Evolutionary conservation across 2,329 filamentous ascomycete genomes (phyloP).

Genomic region (Cladosporium halotolerans): DNA sequence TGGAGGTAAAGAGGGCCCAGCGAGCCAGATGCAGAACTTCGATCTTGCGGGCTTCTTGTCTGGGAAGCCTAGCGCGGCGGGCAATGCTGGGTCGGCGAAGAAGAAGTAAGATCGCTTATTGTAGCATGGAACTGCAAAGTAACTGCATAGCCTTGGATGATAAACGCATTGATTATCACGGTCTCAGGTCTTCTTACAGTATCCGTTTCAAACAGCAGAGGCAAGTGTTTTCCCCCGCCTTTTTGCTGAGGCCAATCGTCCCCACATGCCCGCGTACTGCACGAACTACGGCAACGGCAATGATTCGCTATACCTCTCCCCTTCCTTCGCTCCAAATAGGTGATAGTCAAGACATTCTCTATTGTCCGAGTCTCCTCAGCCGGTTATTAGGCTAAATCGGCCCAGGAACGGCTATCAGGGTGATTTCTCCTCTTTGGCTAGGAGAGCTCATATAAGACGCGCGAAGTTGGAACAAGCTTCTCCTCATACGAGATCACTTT

Average conservation of each 20-base stretch:
- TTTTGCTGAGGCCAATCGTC: no score
- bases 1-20: slow-evolving; percentile 34
- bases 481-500: not conserved
- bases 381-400: slow-evolving; percentile 6
- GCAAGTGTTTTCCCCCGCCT: no score
- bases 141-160: no score
- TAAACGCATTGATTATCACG: no score
- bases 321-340: no score
- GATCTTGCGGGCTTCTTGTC: slow-evolving; percentile 65
- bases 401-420: not conserved
- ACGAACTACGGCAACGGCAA: no score
- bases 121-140: no score
- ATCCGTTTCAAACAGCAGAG: no score
- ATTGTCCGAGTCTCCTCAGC: not conserved
- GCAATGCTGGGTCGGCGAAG: not conserved
- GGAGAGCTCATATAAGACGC: not conserved
- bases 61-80: slow-evolving; percentile 35
- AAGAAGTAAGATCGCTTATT: not conserved
- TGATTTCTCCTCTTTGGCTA: not conserved
- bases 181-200: no score
- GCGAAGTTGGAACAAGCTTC: not conserved
- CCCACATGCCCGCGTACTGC: no score
- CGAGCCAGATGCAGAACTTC: slow-evolving; percentile 54
- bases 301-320: no score
- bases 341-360: no score